A percentile compares a stretch with the other conserved stretches of the same genome.
phyloP scores from a whole-genome alignment of 257 asterid species.

The Solanum virginianum region DNA sequence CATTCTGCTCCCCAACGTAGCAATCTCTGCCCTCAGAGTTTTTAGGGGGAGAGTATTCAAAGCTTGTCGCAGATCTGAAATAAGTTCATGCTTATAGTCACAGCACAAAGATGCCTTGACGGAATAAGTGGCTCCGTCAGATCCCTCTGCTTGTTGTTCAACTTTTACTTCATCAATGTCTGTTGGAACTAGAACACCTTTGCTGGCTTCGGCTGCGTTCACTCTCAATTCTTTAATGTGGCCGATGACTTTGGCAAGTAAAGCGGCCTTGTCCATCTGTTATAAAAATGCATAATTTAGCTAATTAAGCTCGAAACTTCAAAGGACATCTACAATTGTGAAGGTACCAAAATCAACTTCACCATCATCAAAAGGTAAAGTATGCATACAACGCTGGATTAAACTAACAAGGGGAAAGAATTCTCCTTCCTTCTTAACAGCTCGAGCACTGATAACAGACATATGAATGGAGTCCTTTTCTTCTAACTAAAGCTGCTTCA shows the following conservation, averaged over 20 bases:
- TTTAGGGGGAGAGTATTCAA: conserved; percentile 54
- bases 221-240: conserved; percentile 40
- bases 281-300: neutral
- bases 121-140: conserved; percentile 20
- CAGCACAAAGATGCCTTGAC: conserved; percentile 66
- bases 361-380: neutral
- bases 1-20: conserved; percentile 68
- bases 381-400: neutral
- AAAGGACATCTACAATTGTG: neutral
- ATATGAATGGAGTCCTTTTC: neutral
- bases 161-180: conserved; percentile 61
- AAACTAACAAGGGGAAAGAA: neutral
- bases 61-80: conserved; percentile 47
- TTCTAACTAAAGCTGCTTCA: neutral
- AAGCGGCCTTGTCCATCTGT: conserved; percentile 87
- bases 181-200: conserved; percentile 52
- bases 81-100: conserved; percentile 59
- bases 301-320: neutral
- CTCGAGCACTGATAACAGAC: neutral
- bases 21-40: conserved; percentile 52
- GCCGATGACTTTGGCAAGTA: conserved; percentile 61
- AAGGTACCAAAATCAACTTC: neutral
- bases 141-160: conserved; percentile 28
- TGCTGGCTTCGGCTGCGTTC: conserved; percentile 37
- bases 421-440: neutral